These are phyloP conservation scores for Nothophoma quercina DNA, from an alignment of 2,329 filamentous ascomycete genomes.

Conservation along the genomic window DNA sequence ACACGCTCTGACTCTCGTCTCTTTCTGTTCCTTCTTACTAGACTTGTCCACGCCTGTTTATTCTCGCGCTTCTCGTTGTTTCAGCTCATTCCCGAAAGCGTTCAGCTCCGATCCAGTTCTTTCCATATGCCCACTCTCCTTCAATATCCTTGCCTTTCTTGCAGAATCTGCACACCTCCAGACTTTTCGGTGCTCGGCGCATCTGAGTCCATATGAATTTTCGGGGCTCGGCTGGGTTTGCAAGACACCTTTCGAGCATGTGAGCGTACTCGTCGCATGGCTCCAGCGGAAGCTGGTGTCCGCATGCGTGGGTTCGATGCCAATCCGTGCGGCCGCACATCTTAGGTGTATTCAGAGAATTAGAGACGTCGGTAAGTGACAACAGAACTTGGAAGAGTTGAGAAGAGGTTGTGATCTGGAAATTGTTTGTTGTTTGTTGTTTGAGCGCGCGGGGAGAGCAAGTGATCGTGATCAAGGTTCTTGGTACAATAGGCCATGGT, in stretches of 20 bases:
- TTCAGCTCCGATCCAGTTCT: neutral
- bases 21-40: too few species aligned
- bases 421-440: neutral
- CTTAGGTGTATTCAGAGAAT: neutral
- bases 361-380: too few species aligned
- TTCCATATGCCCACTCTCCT: neutral
- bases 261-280: neutral
- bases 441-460: neutral
- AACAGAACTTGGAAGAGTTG: too few species aligned
- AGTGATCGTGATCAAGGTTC: too few species aligned
- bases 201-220: neutral
- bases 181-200: neutral
- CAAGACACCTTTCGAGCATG: neutral
- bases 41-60: too few species aligned
- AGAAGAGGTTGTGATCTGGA: neutral
- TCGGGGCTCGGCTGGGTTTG: neutral
- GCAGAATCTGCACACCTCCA: neutral
- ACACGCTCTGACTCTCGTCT: too few species aligned
- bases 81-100: neutral
- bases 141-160: conserved; percentile 3
- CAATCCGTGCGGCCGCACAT: neutral
- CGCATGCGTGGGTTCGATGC: neutral
- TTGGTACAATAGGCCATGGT: too few species aligned
- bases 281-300: neutral
- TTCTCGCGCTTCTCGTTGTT: too few species aligned